Evolutionary conservation across 768 basidiomycete species (phyloP).

Genomic region (Chalciporus pseudorubinellus): DNA sequence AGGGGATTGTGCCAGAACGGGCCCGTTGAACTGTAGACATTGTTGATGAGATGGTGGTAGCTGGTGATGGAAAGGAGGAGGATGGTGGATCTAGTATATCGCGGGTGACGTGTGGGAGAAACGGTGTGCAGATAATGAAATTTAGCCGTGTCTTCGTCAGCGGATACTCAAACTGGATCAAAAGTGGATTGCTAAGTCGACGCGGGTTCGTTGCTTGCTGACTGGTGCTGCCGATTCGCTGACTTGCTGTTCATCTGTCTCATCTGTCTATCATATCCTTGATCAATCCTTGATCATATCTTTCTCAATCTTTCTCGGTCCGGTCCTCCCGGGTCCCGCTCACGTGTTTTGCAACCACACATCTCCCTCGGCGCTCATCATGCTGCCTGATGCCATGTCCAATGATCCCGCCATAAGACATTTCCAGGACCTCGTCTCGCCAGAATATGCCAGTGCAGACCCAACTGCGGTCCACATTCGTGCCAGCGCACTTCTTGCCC

Average conservation of each 20-base stretch:
- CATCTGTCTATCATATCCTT: too few relatives aligned
- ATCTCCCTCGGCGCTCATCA: not conserved
- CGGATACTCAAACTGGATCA: conserved; percentile 7
- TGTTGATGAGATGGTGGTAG: not conserved
- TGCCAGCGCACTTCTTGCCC: conserved; percentile 73
- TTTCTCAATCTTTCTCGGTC: not conserved
- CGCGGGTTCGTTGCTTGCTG: too few relatives aligned
- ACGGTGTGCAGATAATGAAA: not conserved
- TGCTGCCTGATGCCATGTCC: conserved; percentile 21
- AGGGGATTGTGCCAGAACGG: conserved; percentile 83
- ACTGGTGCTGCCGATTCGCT: too few relatives aligned
- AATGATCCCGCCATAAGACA: conserved; percentile 55
- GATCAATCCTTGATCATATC: too few relatives aligned
- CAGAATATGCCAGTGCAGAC: conserved; percentile 45
- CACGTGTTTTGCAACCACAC: not conserved
- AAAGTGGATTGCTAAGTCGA: conserved; percentile 4
- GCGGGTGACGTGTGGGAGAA: conserved; percentile 11
- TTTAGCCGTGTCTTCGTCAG: conserved; percentile 16
- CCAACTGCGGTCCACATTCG: conserved; percentile 51
- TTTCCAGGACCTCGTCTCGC: conserved; percentile 62
- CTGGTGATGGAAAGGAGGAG: not conserved
- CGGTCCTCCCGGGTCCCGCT: not conserved
- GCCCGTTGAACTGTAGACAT: conserved; percentile 46
- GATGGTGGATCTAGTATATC: not conserved
- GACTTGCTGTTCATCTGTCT: too few relatives aligned